Evolutionary conservation across 139 green algal species (phyloP), one percentile per base, ranked within the genome.

Genomic region (Nannochloris sp.): DNA sequence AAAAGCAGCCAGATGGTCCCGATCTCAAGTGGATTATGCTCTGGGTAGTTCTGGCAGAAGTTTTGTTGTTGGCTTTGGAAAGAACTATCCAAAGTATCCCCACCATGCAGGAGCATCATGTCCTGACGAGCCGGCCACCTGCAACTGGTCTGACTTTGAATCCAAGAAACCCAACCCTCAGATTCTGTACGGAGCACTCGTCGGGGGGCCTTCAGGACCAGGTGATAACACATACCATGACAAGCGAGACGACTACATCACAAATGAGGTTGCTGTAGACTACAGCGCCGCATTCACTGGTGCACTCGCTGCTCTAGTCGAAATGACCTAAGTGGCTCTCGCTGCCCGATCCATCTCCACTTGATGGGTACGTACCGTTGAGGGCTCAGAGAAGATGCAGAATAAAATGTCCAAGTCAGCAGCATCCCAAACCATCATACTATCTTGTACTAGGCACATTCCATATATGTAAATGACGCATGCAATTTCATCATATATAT

Each of bases 201-300:
- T 74, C 9, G 68, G 46, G 11, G 68, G 68, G 0, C 68, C 68
- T 13, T 28, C 28, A 12, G 62, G 62, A 10, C 62, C 61, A 14
- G 53, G 61, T 6, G 68, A 74, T n/a, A 28, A 69, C 40, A 69
- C 49, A 8, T 74, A 74, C 60, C 10, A 48, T 6, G 68, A 74
- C 40, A 36, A n/a, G 33, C 13, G 68, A 29, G 26, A 64, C 13
- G 68, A 74, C 23, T 74, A 74, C 29, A 29, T 69, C 10, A 44
- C 50, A 29, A 74, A 74, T 13, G 68, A 74, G 43, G 68, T 61
- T 45, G 16, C 60, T n/a, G 25, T 66, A 4, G 33, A 45, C 46
- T 83, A 83, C 61, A 83, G 78, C 10, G 63, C 68, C 0, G 73
- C 58, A 17, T 72, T 73, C 43, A 70, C 62, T 1, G 43, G 48